A percentile compares a stretch with the other conserved stretches of the same genome.
Evolutionary conservation across 306 rosid genomes (phyloP).

Genomic region (Cotoneaster glaucophyllus): DNA sequence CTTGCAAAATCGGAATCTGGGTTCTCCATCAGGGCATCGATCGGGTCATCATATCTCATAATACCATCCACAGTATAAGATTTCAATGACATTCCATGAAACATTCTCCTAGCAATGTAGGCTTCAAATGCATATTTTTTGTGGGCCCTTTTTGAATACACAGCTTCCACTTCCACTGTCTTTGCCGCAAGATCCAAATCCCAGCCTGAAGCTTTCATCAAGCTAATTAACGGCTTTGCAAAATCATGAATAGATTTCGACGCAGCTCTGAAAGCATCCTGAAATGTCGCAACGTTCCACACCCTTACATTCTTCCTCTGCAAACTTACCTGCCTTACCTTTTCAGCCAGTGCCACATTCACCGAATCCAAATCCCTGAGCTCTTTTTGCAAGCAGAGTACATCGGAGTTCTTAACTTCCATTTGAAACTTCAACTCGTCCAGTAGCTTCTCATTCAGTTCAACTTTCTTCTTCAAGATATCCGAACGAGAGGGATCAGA

Average conservation of each 20-base stretch:
- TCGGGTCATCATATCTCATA: conserved; percentile 56
- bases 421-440: conserved; percentile 46
- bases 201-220: conserved; percentile 89
- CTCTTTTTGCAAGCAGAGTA: conserved; percentile 26
- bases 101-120: conserved; percentile 64
- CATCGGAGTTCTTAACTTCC: conserved; percentile 40
- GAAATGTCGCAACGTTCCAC: conserved; percentile 35
- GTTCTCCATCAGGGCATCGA: conserved; percentile 46
- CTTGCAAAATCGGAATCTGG: conserved; percentile 67
- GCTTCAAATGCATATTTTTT: conserved; percentile 86
- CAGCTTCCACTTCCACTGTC: conserved; percentile 43
- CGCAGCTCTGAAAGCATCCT: conserved; percentile 41
- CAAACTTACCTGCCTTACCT: conserved; percentile 32
- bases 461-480: conserved; percentile 35
- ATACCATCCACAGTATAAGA: conserved; percentile 34
- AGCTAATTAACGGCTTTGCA: conserved; percentile 63
- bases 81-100: conserved; percentile 26
- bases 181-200: conserved; percentile 59
- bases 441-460: conserved; percentile 35
- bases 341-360: conserved; percentile 34
- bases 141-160: conserved; percentile 57
- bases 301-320: conserved; percentile 33
- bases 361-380: conserved; percentile 38
- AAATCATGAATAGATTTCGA: conserved; percentile 72
- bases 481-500: conserved; percentile 17